Evolutionary conservation across 306 rosid species (phyloP).

Genomic region (Cucurbita maxima): DNA sequence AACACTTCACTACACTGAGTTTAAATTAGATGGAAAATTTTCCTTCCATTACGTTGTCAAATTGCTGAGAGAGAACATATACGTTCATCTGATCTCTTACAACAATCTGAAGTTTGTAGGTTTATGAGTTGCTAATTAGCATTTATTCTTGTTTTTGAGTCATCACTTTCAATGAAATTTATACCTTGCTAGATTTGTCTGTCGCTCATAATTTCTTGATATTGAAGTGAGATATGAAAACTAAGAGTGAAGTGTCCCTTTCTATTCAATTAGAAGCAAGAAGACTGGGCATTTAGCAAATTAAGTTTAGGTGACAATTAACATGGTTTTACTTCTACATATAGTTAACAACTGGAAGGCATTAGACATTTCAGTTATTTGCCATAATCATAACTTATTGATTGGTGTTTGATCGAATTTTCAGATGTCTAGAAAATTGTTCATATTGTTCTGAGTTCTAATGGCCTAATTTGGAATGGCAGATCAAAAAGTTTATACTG

Average conservation of each 20-base stretch:
- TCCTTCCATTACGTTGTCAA: neutral
- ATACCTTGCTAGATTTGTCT: neutral
- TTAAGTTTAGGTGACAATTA: neutral
- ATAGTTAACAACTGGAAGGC: neutral
- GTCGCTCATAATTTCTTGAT: neutral
- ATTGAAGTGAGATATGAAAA: neutral
- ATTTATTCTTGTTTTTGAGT: neutral
- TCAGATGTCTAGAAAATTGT: neutral
- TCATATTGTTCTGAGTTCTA: neutral
- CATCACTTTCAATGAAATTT: neutral
- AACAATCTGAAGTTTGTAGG: neutral
- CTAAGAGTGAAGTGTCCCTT: neutral
- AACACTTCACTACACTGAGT: neutral
- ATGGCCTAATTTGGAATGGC: slow-evolving; percentile 17
- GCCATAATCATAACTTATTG: too few species aligned
- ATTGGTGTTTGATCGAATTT: neutral
- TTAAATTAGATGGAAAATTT: neutral
- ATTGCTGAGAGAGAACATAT: neutral
- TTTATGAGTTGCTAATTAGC: neutral
- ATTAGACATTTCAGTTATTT: neutral
- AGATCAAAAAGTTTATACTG: slow-evolving; percentile 55
- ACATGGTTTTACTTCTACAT: neutral
- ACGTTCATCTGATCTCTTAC: neutral
- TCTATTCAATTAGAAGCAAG: neutral
- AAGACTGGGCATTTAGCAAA: neutral